Base-by-base conservation (phyloP, 805 yeast species). In the Candida tallmaniae region DNA sequence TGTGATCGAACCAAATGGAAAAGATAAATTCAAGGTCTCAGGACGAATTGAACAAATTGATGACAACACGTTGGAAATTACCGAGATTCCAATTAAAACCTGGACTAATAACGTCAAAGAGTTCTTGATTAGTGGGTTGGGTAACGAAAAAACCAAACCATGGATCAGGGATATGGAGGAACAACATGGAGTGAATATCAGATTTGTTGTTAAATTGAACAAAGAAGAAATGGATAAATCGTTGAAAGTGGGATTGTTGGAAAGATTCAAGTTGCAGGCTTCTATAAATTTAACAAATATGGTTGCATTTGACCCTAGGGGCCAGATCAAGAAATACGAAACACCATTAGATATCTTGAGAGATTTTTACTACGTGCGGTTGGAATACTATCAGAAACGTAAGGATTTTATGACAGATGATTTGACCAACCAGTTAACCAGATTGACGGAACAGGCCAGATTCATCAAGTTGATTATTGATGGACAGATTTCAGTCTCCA, bases 101-200 rank as follows among this genome's bases (percentile, higher is more conserved):
- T 93, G 98, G 98, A 93, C 95, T 2, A 74, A 83, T 36, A 83
- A 80, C 29, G 78, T 90, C 73, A 93, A 90, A 58, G 96, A 89
- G 52, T 85, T 74, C 47, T 65, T 93, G 45, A 61, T 85, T 40
- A 73, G 76, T 36, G 94, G 89, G 16, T 63, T 86, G 44, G 89
- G 89, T n/a, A 73, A 68, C 34, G 96, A 88, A 23, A 87, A 82
- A 51, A 64, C 59, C 12, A 70, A 70, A 38, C 76, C 88, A 16
- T 90, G 97, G 95, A 87, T 90, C 41, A 89, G 86, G 47, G 97
- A 90, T 58, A 76, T 89, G 80, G 87, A 82, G 46, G 98, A 93
- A 53, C 96, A 90, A 56, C 98, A 93, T 58, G 84, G 87, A 12
- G 69, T 77, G 38, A 82, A 80, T 26, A 80, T 93, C 44, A 76